Evolutionary conservation across 208 protist species (phyloP), one percentile per base, ranked within the genome.

Genomic region (Chromosphaera perkinsii): DNA sequence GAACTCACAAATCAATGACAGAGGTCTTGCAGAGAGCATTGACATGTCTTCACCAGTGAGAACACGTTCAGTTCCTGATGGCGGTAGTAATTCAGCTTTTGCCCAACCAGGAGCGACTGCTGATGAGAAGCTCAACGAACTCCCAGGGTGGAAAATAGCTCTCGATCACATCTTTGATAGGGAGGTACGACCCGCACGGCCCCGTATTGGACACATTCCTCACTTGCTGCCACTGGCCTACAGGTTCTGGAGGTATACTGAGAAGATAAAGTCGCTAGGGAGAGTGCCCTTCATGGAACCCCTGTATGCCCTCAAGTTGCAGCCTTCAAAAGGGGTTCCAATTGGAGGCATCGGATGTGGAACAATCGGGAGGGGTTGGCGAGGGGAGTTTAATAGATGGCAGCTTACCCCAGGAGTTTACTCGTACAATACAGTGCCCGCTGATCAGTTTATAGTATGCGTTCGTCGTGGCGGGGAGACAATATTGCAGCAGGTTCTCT

Each of bases 311-410:
- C 54, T 32, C 12, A 10, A 48, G 14, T 32, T 60, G 27, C 27
- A 60, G 17, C 24, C 54, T 12, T 60, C 29, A 12, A 60, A 60
- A 60, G 54, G 57, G 12, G 57, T 49, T 31, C 57, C 57, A n/a
- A 43, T 63, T 20, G 57, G 57, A 10, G 57, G 57, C 14, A 43
- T 63, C 49, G 54, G 54, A 10, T 31, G 40, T 20, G 29, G 36
- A 9, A 63, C 57, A 27, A 36, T 63, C 29, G 12, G 57, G 12
- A 31, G 57, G 9, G 49, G 57, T 49, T 51, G 35, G 40, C 43
- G 49, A 51, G 57, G 57, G 7, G n/a, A 63, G n/a, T 63, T 63
- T 1, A 51, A 63, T 36, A 20, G 37, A 12, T 63, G 57, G 57
- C 12, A 63, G 7, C 29, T 63, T 22, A 17, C 9, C 9, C 35